phyloP scores from a whole-genome alignment of 148 eudicot species.

The Chenopodium album region DNA sequence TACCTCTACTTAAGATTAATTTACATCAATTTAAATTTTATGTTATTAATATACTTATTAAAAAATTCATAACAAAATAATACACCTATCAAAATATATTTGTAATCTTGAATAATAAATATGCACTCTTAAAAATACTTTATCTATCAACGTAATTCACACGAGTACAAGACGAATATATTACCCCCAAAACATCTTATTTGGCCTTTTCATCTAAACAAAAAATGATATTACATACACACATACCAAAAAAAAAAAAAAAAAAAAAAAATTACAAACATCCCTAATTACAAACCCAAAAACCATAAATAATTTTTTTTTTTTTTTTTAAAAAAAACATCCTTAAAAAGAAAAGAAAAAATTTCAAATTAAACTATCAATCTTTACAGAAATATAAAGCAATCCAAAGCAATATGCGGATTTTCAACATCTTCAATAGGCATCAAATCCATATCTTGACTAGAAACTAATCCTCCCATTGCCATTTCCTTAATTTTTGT shows the following conservation, averaged over 20 bases:
- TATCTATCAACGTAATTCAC: too few species aligned
- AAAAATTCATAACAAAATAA: too few species aligned
- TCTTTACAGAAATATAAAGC: constrained; percentile 70
- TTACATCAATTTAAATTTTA: too few species aligned
- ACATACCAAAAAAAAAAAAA: background rate
- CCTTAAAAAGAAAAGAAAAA: background rate
- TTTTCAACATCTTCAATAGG: constrained; percentile 64
- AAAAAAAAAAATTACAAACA: background rate
- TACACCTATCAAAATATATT: too few species aligned
- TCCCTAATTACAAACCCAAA: background rate
- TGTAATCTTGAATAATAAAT: too few species aligned
- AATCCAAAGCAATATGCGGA: constrained; percentile 85
- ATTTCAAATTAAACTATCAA: too few species aligned
- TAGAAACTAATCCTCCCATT: constrained; percentile 28
- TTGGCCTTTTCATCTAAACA: background rate
- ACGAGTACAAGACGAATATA: background rate
- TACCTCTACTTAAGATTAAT: too few species aligned
- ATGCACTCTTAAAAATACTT: background rate
- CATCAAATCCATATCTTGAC: constrained; percentile 37
- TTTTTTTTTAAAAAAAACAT: too few species aligned
- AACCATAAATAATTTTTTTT: too few species aligned
- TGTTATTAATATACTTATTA: too few species aligned
- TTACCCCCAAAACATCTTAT: background rate
- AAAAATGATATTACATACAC: background rate
- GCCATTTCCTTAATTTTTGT: constrained; percentile 38